Evolutionary conservation across 176 grass and related monocot genomes (phyloP).

Genomic region (Aechmea fasciata): DNA sequence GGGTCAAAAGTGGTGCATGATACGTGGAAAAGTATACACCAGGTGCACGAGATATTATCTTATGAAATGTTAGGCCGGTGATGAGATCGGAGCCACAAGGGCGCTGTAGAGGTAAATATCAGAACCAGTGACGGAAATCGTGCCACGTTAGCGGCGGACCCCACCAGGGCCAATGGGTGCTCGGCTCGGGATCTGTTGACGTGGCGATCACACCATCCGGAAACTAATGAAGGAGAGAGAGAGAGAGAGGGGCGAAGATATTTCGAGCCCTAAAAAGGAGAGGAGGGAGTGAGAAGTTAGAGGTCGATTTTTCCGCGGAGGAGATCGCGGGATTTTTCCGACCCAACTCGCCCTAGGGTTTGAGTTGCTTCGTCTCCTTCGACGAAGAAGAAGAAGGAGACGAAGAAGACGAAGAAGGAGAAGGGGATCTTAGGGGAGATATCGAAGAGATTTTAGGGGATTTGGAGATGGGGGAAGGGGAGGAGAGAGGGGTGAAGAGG

Average conservation of each 20-base stretch:
- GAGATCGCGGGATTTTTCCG: no score
- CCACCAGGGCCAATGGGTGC: not conserved
- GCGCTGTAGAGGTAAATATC: slow-evolving; percentile 16
- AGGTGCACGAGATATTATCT: no score
- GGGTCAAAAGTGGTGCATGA: no score
- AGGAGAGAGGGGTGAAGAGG: slow-evolving; percentile 15
- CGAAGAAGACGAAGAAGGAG: not conserved
- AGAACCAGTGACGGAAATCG: slow-evolving; percentile 8
- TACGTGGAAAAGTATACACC: no score
- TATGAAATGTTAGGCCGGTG: no score
- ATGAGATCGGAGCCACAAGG: not conserved
- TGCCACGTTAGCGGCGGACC: slow-evolving; percentile 6
- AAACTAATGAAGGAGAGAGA: not conserved
- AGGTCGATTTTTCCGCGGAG: no score
- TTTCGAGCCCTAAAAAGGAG: not conserved
- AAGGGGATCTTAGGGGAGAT: not conserved
- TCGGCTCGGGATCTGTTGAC: slow-evolving; percentile 17
- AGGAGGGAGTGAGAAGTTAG: not conserved
- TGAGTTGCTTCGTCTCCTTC: not conserved
- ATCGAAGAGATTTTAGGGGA: not conserved
- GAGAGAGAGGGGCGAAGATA: not conserved
- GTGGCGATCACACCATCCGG: slow-evolving; percentile 17
- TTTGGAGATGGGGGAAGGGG: not conserved
- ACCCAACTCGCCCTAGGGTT: no score
- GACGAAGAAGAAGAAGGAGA: not conserved